Base-by-base conservation (phyloP, 1,284 basidiomycete species). In the Cryptococcus sp. region DNA sequence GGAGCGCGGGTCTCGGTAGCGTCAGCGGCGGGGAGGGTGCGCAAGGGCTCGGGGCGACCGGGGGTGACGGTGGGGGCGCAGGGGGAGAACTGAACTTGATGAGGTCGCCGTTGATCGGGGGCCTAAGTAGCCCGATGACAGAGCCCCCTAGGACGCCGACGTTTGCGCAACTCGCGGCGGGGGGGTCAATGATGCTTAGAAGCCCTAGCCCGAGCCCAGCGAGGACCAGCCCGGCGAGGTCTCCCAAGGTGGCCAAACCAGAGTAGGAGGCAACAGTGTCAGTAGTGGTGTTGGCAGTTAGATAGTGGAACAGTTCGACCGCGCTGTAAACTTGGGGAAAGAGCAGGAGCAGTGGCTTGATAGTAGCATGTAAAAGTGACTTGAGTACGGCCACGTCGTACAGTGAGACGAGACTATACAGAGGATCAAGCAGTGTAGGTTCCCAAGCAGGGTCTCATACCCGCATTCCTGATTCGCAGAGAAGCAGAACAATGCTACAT, bases 101-200 rank as follows among this genome's bases (percentile, higher is more conserved):
- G 5, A n/a, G 40, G 40, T 21, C 40, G 18, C 53, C 56, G 15
- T 46, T 54, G 39, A 52, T 46, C 7, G 56, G 48, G 18, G 54
- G 28, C 5, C 28, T 33, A 9, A 33, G 28, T 9, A 33, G 28
- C 28, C 28, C 28, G 45, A 38, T 46, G 38, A 50, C 20, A 28
- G 53, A 42, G 12, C 18, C 35, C 28, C 57, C 63, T 1, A 51
- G 52, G 23, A 61, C 56, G 24, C 59, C 53, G 3, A 56, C 44
- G 36, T 66, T 60, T 45, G 52, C 55, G 5, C 50, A 61, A 23
- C 20, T 63, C 9, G 64, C 62, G 23, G 48, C 57, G 0, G 46
- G 49, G 24, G 6, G 39, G 9, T 33, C 28, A 12, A 35, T 23
- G 2, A 37, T 20, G 15, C 42, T 50, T 11, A 49, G 42, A 20